phyloP scores from a whole-genome alignment of 805 yeast species.

The Cyberlindnera americana region DNA sequence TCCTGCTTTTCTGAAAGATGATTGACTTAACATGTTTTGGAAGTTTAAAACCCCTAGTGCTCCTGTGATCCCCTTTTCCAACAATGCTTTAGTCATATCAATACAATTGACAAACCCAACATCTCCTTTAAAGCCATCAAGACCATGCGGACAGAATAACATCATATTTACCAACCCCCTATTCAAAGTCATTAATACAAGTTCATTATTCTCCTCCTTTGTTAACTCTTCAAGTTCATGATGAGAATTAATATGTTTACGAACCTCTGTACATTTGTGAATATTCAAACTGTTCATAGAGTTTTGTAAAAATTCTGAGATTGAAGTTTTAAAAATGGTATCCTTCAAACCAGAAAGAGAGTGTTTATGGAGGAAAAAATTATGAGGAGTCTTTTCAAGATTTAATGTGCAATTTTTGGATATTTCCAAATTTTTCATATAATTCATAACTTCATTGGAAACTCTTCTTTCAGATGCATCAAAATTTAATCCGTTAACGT shows the following conservation, averaged over 20 bases:
- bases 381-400: slow-evolving; percentile 7
- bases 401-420: no score
- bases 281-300: background rate
- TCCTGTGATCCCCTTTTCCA: slow-evolving; percentile 5
- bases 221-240: slow-evolving; percentile 3
- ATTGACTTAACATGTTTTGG: slow-evolving; percentile 20
- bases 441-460: slow-evolving; percentile 2
- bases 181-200: slow-evolving; percentile 4
- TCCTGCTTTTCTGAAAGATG: slow-evolving; percentile 10
- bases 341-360: slow-evolving; percentile 1
- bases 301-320: slow-evolving; percentile 4
- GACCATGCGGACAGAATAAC: slow-evolving; percentile 19
- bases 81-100: slow-evolving; percentile 1
- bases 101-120: slow-evolving; percentile 8
- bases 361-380: slow-evolving; percentile 8
- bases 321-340: slow-evolving; percentile 5
- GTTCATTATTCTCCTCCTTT: slow-evolving; percentile 2
- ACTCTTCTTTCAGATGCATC: slow-evolving; percentile 6
- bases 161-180: slow-evolving; percentile 8
- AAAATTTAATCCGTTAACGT: slow-evolving; percentile 10
- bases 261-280: slow-evolving; percentile 1
- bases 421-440: slow-evolving; percentile 5
- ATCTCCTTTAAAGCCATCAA: slow-evolving; percentile 8
- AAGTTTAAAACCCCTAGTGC: slow-evolving; percentile 12
- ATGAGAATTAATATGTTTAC: background rate